Percentiles rank a stretch among this genome's conserved stretches.
Evolutionary conservation across 805 yeast genomes (phyloP).

Genomic region (Yarrowia sp.): DNA sequence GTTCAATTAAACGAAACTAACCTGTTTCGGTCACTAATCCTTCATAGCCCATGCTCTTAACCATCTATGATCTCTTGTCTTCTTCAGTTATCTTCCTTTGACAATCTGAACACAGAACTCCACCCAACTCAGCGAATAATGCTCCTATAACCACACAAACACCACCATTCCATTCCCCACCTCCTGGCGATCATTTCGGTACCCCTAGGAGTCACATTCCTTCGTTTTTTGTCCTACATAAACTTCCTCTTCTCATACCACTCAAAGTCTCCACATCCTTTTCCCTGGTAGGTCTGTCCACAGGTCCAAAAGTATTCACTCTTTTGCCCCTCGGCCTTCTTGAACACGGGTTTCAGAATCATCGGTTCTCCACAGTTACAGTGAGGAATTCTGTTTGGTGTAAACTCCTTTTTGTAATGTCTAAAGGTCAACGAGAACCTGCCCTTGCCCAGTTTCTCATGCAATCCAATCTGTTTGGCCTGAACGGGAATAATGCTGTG

Average conservation of each 20-base stretch:
- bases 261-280: conserved; percentile 44
- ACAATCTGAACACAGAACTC: no score
- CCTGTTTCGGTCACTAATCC: no score
- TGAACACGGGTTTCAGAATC: conserved; percentile 64
- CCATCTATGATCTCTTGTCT: no score
- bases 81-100: no score
- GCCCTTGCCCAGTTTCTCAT: conserved; percentile 57
- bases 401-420: conserved; percentile 55
- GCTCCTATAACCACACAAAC: no score
- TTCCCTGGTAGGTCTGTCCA: conserved; percentile 49
- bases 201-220: neutral
- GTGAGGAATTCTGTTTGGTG: conserved; percentile 50
- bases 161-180: no score
- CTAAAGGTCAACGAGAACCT: conserved; percentile 74
- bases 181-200: no score
- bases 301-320: conserved; percentile 77
- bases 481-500: conserved; percentile 63
- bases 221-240: neutral
- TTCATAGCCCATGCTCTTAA: no score
- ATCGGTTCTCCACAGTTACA: conserved; percentile 58
- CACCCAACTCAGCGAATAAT: no score
- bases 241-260: conserved; percentile 33
- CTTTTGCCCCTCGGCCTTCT: conserved; percentile 52
- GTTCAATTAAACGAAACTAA: no score
- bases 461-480: conserved; percentile 52